These are phyloP conservation scores for Ramicandelaber brevisporus DNA, from an alignment of 192 early-diverging fungal genomes.

Conservation along the genomic window DNA sequence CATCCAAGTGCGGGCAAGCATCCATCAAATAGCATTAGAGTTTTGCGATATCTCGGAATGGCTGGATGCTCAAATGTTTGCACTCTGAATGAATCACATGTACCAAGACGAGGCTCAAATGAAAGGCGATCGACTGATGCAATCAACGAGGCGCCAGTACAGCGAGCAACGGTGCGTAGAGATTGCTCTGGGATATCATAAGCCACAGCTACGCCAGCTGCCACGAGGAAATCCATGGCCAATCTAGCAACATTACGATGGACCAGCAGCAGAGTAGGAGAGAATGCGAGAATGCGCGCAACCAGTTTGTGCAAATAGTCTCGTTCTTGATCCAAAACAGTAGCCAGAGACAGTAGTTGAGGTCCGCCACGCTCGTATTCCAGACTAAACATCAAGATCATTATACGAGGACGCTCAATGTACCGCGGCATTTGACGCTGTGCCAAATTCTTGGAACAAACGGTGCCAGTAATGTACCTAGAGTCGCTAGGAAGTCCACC, in stretches of 20 bases:
- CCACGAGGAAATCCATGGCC: slow-evolving; percentile 59
- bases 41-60: slow-evolving; percentile 57
- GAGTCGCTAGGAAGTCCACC: slow-evolving; percentile 56
- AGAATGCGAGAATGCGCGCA: slow-evolving; percentile 41
- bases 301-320: slow-evolving; percentile 62
- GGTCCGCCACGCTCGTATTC: slow-evolving; percentile 48
- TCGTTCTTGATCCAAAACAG: slow-evolving; percentile 57
- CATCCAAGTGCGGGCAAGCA: slow-evolving; percentile 55
- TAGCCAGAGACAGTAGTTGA: slow-evolving; percentile 55
- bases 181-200: slow-evolving; percentile 68
- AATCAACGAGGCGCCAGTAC: slow-evolving; percentile 61
- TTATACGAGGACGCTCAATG: slow-evolving; percentile 42
- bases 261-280: slow-evolving; percentile 57
- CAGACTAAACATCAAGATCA: slow-evolving; percentile 68
- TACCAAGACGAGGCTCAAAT: slow-evolving; percentile 41
- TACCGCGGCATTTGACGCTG: slow-evolving; percentile 69
- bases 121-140: slow-evolving; percentile 59
- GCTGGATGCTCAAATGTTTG: slow-evolving; percentile 58
- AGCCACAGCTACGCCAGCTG: slow-evolving; percentile 50
- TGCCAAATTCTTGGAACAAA: slow-evolving; percentile 78
- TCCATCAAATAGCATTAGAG: slow-evolving; percentile 73
- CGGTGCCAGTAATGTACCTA: slow-evolving; percentile 68
- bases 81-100: slow-evolving; percentile 47
- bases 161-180: slow-evolving; percentile 64
- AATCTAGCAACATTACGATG: slow-evolving; percentile 62